Evolutionary conservation across 2,329 filamentous ascomycete species (phyloP).

Genomic region (Aplosporella prunicola): DNA sequence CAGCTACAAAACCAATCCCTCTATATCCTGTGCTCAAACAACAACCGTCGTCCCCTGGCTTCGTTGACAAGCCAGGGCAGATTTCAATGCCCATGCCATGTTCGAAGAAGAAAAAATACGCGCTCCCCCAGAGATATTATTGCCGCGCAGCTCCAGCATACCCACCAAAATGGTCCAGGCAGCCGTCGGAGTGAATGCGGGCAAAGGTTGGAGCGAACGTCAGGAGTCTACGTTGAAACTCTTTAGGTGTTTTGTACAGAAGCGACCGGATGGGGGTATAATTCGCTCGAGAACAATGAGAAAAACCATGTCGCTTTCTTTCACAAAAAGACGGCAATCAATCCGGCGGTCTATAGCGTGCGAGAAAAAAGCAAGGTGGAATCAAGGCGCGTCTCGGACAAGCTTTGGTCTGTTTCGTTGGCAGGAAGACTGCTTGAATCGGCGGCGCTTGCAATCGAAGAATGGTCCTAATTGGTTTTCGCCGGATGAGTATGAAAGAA

Average conservation of each 20-base stretch:
- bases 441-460: too few species aligned
- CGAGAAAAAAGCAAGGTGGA: neutral
- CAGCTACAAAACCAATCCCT: too few species aligned
- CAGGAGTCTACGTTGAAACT: neutral
- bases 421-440: neutral
- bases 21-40: too few species aligned
- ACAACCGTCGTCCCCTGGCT: too few species aligned
- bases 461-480: too few species aligned
- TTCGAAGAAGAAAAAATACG: neutral
- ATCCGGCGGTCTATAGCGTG: neutral
- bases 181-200: neutral
- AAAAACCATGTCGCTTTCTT: neutral
- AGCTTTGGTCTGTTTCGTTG: neutral
- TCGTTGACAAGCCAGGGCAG: too few species aligned
- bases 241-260: neutral
- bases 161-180: neutral
- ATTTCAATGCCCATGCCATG: too few species aligned
- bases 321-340: neutral
- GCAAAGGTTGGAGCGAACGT: neutral
- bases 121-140: neutral
- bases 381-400: neutral
- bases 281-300: too few species aligned
- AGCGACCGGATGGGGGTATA: neutral
- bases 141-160: neutral
- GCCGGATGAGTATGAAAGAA: too few species aligned